Percentiles rank a stretch among this genome's conserved stretches.
These are phyloP conservation scores for Paraphoma sp. DNA, from an alignment of 2,329 filamentous ascomycete genomes.

Conservation along the genomic window DNA sequence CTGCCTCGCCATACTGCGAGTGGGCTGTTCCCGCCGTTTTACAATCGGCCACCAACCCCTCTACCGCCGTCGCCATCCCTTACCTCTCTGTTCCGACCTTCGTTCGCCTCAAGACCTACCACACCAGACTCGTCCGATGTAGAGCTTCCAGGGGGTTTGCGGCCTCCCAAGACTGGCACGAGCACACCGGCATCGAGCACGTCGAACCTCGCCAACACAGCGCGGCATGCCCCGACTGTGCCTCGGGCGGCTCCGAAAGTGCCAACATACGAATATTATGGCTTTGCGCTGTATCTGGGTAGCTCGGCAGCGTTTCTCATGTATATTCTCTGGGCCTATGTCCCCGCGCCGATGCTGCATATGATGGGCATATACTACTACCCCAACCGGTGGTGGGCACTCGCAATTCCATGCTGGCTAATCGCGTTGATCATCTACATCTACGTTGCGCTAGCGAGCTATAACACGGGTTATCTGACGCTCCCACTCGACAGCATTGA, in stretches of 20 bases:
- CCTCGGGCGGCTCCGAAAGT: conserved; percentile 89
- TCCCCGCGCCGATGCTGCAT: conserved; percentile 89
- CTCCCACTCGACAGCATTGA: conserved; percentile 80
- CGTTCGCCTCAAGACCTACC: conserved; percentile 79
- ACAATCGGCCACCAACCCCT: conserved; percentile 94
- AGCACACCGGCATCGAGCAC: conserved; percentile 53
- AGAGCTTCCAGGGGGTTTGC: conserved; percentile 56
- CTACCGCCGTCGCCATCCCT: conserved; percentile 90
- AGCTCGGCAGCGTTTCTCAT: conserved; percentile 80
- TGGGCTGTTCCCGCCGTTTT: conserved; percentile 81
- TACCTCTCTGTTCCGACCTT: conserved; percentile 83
- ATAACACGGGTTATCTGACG: conserved; percentile 90
- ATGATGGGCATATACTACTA: conserved; percentile 96
- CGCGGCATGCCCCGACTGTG: conserved; percentile 67
- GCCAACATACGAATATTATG: conserved; percentile 99
- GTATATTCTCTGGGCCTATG: conserved; percentile 82
- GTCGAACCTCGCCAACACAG: conserved; percentile 66
- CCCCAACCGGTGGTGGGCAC: conserved; percentile 95
- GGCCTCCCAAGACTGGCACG: conserved; percentile 22
- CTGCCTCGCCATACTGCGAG: conserved; percentile 45
- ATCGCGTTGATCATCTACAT: conserved; percentile 91
- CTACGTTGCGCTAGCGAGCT: conserved; percentile 88
- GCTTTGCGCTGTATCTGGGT: conserved; percentile 94
- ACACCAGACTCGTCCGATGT: conserved; percentile 92
- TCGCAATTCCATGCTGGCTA: conserved; percentile 88